Conservation (phyloP, 306 rosid species). For the Senna siamea region DNA sequence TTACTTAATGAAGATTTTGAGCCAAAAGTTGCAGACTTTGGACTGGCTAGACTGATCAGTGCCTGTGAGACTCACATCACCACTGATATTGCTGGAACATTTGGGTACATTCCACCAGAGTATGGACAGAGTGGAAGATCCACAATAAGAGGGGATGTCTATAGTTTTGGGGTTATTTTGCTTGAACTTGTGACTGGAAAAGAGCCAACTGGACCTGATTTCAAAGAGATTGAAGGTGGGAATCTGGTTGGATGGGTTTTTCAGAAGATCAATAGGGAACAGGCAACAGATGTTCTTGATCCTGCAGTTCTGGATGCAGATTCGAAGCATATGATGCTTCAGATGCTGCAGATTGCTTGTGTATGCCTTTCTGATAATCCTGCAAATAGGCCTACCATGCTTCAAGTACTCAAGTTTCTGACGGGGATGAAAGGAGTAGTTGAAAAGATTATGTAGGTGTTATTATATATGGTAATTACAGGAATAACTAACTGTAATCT, state of each 20-base stretch:
- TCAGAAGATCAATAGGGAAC: constrained; percentile 78
- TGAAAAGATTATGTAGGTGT: too few species aligned
- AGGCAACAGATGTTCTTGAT: constrained; percentile 81
- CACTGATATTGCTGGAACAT: constrained; percentile 95
- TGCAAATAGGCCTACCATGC: constrained; percentile 90
- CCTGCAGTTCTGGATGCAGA: constrained; percentile 67
- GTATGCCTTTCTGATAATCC: constrained; percentile 86
- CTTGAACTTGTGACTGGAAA: constrained; percentile 91
- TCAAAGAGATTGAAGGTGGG: constrained; percentile 94
- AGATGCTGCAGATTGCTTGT: constrained; percentile 76
- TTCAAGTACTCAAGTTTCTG: constrained; percentile 76
- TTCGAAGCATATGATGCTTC: constrained; percentile 84
- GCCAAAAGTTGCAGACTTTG: constrained; percentile 93
- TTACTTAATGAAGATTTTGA: constrained; percentile 84
- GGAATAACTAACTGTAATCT: too few species aligned
- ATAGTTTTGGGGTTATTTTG: constrained; percentile 89
- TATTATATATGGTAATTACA: too few species aligned
- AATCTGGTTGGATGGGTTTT: constrained; percentile 95
- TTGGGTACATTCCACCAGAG: constrained; percentile 99
- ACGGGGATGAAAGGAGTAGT: constrained; percentile 72
- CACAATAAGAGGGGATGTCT: constrained; percentile 88
- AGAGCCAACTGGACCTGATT: constrained; percentile 96
- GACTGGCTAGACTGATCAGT: constrained; percentile 89
- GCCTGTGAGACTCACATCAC: constrained; percentile 91
- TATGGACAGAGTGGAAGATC: constrained; percentile 97